Conservation (phyloP, 1,284 basidiomycete species). For the Cryptococcus sp. region DNA sequence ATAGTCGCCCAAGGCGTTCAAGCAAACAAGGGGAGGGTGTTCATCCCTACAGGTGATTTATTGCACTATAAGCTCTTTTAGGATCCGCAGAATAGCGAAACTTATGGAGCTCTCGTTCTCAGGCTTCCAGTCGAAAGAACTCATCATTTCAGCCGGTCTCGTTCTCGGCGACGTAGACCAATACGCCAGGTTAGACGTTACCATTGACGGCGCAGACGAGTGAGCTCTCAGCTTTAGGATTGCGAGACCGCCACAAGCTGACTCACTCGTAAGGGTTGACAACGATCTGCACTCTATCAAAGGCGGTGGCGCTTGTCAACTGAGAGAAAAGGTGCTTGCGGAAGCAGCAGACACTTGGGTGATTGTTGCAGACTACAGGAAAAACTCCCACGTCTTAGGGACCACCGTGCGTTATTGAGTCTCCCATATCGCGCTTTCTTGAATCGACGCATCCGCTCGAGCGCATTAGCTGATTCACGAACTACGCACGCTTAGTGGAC, state of each 20-base stretch:
- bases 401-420: conserved; percentile 67
- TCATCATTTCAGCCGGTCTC: conserved; percentile 81
- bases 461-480: neutral
- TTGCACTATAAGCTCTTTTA: no score
- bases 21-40: conserved; percentile 76
- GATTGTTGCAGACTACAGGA: conserved; percentile 93
- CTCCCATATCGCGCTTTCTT: neutral
- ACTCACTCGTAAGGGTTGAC: conserved; percentile 68
- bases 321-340: conserved; percentile 95
- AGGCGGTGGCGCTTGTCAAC: conserved; percentile 94
- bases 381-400: conserved; percentile 81
- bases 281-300: conserved; percentile 89
- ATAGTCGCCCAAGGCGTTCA: conserved; percentile 81
- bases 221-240: conserved; percentile 53
- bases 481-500: conserved; percentile 62
- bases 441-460: neutral
- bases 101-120: conserved; percentile 1
- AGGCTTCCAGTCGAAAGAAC: conserved; percentile 95
- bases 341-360: conserved; percentile 95
- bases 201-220: conserved; percentile 97
- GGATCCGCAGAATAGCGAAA: neutral
- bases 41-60: conserved; percentile 78
- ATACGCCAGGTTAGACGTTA: conserved; percentile 88
- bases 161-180: conserved; percentile 89
- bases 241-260: no score